Evolutionary conservation across 2,329 filamentous ascomycete species (phyloP).

Genomic region (Colletotrichum sp.): DNA sequence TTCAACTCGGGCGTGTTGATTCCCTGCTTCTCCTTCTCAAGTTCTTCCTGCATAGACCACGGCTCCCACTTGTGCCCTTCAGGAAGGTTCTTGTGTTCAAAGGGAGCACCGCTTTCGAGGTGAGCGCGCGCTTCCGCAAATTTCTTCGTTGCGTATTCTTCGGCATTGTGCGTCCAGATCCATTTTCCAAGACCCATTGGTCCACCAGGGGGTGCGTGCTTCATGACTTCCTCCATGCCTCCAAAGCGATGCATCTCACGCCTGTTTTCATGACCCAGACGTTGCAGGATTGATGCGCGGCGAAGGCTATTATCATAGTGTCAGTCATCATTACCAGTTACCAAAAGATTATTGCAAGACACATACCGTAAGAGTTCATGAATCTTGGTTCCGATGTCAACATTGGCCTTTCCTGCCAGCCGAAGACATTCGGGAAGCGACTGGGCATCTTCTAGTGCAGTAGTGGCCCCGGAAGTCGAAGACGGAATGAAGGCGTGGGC

Average conservation of each 20-base stretch:
- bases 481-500: slow-evolving; percentile 25
- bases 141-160: neutral
- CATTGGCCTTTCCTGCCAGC: neutral
- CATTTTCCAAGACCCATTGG: neutral
- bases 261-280: neutral
- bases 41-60: neutral
- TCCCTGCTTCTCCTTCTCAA: neutral
- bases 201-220: neutral
- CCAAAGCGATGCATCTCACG: neutral
- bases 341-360: neutral
- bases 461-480: slow-evolving; percentile 22
- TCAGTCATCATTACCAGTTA: rapidly evolving
- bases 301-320: neutral
- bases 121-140: neutral
- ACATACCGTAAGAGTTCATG: neutral
- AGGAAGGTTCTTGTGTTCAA: neutral
- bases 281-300: neutral
- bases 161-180: neutral
- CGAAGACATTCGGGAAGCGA: slow-evolving; percentile 22
- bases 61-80: neutral
- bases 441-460: slow-evolving; percentile 24
- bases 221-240: neutral
- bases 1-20: neutral
- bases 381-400: neutral
- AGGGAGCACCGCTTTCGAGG: neutral